Conservation (phyloP, 2,329 filamentous ascomycete genomes). For the Corinectria fuckeliana region DNA sequence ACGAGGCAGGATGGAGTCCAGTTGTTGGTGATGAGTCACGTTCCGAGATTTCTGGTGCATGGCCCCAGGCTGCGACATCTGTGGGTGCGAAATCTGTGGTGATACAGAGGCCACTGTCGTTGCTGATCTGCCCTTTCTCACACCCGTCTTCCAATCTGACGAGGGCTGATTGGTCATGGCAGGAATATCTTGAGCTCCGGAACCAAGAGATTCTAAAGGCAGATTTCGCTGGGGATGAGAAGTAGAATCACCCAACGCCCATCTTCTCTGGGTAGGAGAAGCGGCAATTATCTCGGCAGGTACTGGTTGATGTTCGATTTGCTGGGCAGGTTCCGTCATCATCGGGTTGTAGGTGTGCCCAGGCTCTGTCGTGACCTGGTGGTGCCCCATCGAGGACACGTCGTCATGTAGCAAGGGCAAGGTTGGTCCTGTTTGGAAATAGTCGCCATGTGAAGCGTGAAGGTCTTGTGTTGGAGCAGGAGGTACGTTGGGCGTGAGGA, state of each 20-base stretch:
- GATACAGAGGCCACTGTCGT: constrained; percentile 22
- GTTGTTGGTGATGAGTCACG: constrained; percentile 14
- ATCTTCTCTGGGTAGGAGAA: constrained; percentile 23
- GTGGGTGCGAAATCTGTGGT: constrained; percentile 24
- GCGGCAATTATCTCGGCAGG: constrained; percentile 7
- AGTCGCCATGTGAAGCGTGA: constrained; percentile 28
- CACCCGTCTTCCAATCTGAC: constrained; percentile 23
- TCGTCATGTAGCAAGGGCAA: constrained; percentile 37
- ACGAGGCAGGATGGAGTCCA: constrained; percentile 16
- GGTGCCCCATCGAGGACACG: constrained; percentile 24
- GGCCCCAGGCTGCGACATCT: constrained; percentile 17
- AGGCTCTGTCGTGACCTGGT: constrained; percentile 2
- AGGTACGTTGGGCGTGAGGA: constrained; percentile 33
- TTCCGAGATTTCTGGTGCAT: constrained; percentile 7
- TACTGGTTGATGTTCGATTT: constrained; percentile 8
- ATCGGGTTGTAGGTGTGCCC: constrained; percentile 18
- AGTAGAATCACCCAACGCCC: constrained; percentile 12
- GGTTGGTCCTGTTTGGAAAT: constrained; percentile 40
- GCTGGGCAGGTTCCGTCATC: constrained; percentile 22
- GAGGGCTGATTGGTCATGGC: constrained; percentile 18
- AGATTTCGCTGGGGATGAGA: constrained; percentile 23
- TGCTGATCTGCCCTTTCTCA: constrained; percentile 2
- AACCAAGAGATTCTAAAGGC: constrained; percentile 22
- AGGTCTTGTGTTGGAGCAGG: constrained; percentile 28
- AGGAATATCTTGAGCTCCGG: constrained; percentile 1